Conservation (phyloP, 768 basidiomycete genomes). For the Trametopsis cervina region DNA sequence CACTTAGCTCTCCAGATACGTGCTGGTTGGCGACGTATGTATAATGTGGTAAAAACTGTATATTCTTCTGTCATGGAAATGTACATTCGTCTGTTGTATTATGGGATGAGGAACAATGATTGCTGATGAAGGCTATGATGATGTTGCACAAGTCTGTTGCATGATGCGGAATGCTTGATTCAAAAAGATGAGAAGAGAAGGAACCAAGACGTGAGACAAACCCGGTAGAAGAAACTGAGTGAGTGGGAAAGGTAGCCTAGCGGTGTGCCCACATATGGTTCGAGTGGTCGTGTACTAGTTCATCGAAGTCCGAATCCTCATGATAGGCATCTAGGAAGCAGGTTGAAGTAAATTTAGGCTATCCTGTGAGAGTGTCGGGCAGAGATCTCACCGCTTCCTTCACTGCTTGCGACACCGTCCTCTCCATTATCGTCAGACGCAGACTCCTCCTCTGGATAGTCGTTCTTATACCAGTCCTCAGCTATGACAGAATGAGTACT, state of each 20-base stretch:
- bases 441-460: conserved; percentile 69
- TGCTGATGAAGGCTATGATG: neutral
- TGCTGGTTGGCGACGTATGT: neutral
- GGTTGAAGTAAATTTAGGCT: conserved; percentile 2
- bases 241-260: too few relatives aligned
- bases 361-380: conserved; percentile 3
- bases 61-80: neutral
- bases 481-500: conserved; percentile 34
- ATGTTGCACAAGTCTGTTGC: neutral
- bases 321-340: conserved; percentile 41
- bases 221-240: too few relatives aligned
- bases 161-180: too few relatives aligned
- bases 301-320: conserved; percentile 45
- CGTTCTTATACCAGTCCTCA: conserved; percentile 80
- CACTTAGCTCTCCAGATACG: neutral
- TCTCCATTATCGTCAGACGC: conserved; percentile 27
- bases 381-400: conserved; percentile 35
- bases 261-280: neutral
- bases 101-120: too few relatives aligned
- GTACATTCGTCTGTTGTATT: too few relatives aligned
- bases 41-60: neutral
- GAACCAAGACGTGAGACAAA: too few relatives aligned
- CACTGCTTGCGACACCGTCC: conserved; percentile 18
- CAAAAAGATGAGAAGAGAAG: too few relatives aligned
- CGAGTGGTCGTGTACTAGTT: conserved; percentile 22